Conservation (phyloP, 2,329 filamentous ascomycete genomes). For the Stemphylium lycopersici region DNA sequence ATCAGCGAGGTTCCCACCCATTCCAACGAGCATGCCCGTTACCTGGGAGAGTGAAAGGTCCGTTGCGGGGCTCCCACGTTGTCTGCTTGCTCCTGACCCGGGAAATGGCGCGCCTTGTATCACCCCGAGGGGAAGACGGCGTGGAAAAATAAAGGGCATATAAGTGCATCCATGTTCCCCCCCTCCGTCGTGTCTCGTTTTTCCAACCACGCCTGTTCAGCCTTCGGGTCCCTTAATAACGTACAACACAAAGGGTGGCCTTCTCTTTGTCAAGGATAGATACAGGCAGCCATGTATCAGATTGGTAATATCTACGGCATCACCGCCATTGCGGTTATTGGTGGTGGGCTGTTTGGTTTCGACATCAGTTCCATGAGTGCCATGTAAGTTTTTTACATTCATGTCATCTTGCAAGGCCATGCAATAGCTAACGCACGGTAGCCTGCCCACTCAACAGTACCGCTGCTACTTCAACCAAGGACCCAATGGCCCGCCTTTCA, state of each 20-base stretch:
- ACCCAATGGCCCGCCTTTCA: constrained; percentile 40
- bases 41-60: constrained; percentile 18
- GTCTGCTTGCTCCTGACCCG: constrained; percentile 1
- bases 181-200: neutral
- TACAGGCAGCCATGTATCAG: constrained; percentile 35
- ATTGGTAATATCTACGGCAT: constrained; percentile 66
- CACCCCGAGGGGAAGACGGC: constrained; percentile 4
- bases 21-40: constrained; percentile 5
- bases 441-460: constrained; percentile 70
- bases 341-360: constrained; percentile 77
- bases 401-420: too few species aligned
- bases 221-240: constrained; percentile 9
- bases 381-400: constrained; percentile 33
- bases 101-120: constrained; percentile 5
- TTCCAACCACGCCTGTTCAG: constrained; percentile 4
- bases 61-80: constrained; percentile 29
- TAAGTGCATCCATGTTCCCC: constrained; percentile 18
- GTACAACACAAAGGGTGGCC: neutral
- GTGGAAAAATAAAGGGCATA: constrained; percentile 6
- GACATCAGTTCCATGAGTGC: constrained; percentile 77
- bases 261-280: neutral
- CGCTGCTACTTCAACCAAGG: constrained; percentile 72
- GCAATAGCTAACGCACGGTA: constrained; percentile 43
- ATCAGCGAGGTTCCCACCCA: constrained; percentile 3
- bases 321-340: constrained; percentile 64